Percentiles rank a stretch among this genome's conserved stretches.
phyloP scores from a whole-genome alignment of 2,329 filamentous ascomycete species.

The Cryphonectria naterciae region DNA sequence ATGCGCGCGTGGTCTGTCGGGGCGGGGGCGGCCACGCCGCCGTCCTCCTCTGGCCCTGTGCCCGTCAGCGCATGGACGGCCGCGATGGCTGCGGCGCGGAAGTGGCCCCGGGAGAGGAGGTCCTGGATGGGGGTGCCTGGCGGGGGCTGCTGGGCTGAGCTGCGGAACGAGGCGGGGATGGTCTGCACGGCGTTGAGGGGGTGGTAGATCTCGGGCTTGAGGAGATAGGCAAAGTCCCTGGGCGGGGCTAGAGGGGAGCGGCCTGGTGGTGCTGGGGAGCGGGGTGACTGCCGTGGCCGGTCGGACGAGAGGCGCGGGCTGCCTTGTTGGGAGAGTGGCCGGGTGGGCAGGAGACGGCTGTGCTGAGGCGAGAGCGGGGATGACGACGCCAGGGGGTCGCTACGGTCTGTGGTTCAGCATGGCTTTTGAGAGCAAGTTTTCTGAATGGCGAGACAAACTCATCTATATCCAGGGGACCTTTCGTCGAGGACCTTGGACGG shows the following conservation, averaged over 20 bases:
- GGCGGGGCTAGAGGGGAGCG: slow-evolving; percentile 43
- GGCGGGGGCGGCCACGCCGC: too few species aligned
- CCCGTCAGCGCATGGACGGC: slow-evolving; percentile 64
- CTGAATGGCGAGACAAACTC: slow-evolving; percentile 62
- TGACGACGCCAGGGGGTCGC: slow-evolving; percentile 33
- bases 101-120: slow-evolving; percentile 75
- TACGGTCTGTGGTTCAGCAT: slow-evolving; percentile 30
- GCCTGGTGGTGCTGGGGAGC: slow-evolving; percentile 40
- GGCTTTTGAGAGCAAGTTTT: slow-evolving; percentile 16
- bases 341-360: slow-evolving; percentile 32
- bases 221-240: slow-evolving; percentile 80
- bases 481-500: slow-evolving; percentile 72
- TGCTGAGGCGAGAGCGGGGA: slow-evolving; percentile 33
- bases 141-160: slow-evolving; percentile 65
- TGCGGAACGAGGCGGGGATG: slow-evolving; percentile 69
- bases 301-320: slow-evolving; percentile 35
- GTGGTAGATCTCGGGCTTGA: slow-evolving; percentile 82
- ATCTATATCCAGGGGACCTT: slow-evolving; percentile 75
- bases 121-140: slow-evolving; percentile 67
- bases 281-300: slow-evolving; percentile 32
- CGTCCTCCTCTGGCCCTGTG: slow-evolving; percentile 39
- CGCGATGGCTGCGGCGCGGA: slow-evolving; percentile 75
- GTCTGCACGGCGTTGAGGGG: slow-evolving; percentile 68
- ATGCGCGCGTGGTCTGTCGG: slow-evolving; percentile 67
- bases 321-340: slow-evolving; percentile 31